Evolutionary conservation across 2,329 filamentous ascomycete genomes (phyloP), one percentile per base, ranked within the genome.

Genomic region (Penicillium sp.): DNA sequence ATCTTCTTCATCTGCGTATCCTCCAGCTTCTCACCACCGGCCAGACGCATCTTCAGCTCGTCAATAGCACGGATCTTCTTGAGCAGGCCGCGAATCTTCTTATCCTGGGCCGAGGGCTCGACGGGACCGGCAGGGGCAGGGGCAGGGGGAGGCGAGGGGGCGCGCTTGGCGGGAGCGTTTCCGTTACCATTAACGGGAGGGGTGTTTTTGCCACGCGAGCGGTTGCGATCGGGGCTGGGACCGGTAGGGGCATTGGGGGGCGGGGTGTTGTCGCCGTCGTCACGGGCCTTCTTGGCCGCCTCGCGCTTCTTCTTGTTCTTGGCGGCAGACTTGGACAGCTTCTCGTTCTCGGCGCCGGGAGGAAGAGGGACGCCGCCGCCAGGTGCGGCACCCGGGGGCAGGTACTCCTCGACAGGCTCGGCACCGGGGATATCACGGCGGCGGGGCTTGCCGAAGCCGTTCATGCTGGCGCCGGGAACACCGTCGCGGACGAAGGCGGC

Each of bases 1-100:
- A 99, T 99, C 82, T 99, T 99, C 81, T 96, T 95, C 74, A 99
- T 85, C 77, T 99, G 94, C 28, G 94, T 99, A 68, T 96, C 92
- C 76, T 99, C 94, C 54, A 99, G 78, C 80, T 96, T 97, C 80
- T 99, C 94, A 5, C 92, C 92, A 30, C 88, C 87, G 2, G 92
- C 94, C 61, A 92, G 85, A 50, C 94, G 85, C 92, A 97, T 96
- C 79, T 97, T 96, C 55, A 99, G 78, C 70, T 99, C 94, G 69
- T 99, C 94, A 68, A 99, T 99, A 10, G 94, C 94, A 18, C 94
- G 85, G 56, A 99, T 88, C 82, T 99, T 99, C 83, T 99, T 99
- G 71, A 96, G 81, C 56, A 99, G 80, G 53, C 90, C 90, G 50
- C 94, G 82, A 56, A 96, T 83, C 79, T 97, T 99, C 84, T 97